Evolutionary conservation across 1,139 yeast species (phyloP).

Genomic region (Lodderomyces metapsilosis): DNA sequence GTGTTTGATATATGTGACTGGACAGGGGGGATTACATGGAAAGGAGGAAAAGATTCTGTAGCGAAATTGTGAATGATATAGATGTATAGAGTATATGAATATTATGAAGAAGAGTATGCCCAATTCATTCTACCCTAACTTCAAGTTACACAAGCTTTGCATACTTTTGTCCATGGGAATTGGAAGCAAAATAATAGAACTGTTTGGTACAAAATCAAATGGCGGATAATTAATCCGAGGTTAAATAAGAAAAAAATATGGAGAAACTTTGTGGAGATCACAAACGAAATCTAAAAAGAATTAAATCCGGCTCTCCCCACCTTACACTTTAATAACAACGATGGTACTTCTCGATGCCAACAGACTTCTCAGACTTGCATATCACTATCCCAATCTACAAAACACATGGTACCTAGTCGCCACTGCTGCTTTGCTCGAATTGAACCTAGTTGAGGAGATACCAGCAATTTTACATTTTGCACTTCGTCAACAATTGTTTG

Average conservation of each 20-base stretch:
- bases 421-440: conserved; percentile 77
- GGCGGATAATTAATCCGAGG: background rate
- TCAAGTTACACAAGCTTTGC: too few species aligned
- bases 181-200: background rate
- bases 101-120: too few species aligned
- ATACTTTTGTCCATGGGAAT: too few species aligned
- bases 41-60: conserved; percentile 57
- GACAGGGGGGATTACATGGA: conserved; percentile 60
- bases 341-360: conserved; percentile 52
- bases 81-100: too few species aligned
- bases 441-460: conserved; percentile 79
- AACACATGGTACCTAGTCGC: conserved; percentile 70
- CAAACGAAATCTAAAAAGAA: too few species aligned
- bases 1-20: conserved; percentile 68
- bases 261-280: too few species aligned
- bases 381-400: conserved; percentile 44
- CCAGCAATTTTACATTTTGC: conserved; percentile 77
- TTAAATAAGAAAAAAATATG: background rate
- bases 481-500: conserved; percentile 45
- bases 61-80: conserved; percentile 44
- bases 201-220: background rate
- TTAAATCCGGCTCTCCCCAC: conserved; percentile 9
- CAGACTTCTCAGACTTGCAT: conserved; percentile 59
- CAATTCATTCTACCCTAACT: too few species aligned
- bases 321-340: background rate